Conservation (phyloP, 2,329 filamentous ascomycete genomes). For the Graphilbum sp. region DNA sequence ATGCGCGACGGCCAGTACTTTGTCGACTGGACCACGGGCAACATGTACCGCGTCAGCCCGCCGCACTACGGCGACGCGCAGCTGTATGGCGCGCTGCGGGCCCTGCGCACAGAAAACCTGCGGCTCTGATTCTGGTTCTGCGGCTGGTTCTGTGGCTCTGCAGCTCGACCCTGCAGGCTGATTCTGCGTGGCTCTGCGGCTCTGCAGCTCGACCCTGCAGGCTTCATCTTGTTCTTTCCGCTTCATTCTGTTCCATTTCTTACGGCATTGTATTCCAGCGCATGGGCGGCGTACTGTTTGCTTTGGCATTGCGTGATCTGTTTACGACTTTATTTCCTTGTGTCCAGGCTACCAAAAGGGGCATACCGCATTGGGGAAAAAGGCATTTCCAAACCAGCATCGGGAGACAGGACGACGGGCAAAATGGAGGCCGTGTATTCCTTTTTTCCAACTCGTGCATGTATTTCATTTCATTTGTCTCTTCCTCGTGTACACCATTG, state of each 20-base stretch:
- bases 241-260: not conserved
- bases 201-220: too few relatives aligned
- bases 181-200: too few relatives aligned
- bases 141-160: not conserved
- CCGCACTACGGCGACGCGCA: conserved; percentile 37
- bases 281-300: not conserved
- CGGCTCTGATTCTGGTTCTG: conserved; percentile 19
- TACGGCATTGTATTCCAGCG: conserved; percentile 6
- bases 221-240: too few relatives aligned
- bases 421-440: too few relatives aligned
- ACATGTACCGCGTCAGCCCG: conserved; percentile 35
- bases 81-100: conserved; percentile 31
- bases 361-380: not conserved
- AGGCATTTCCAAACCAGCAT: too few relatives aligned
- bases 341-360: not conserved
- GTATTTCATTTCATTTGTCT: too few relatives aligned
- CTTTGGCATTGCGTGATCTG: not conserved
- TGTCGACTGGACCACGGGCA: conserved; percentile 42
- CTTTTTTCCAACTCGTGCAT: too few relatives aligned
- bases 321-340: not conserved
- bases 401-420: too few relatives aligned
- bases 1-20: conserved; percentile 40
- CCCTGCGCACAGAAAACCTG: conserved; percentile 31
- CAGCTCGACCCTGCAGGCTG: too few relatives aligned
- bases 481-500: too few relatives aligned